These are phyloP conservation scores for Colletotrichum plurivorum DNA, from an alignment of 2,329 filamentous ascomycete species.

Conservation along the genomic window DNA sequence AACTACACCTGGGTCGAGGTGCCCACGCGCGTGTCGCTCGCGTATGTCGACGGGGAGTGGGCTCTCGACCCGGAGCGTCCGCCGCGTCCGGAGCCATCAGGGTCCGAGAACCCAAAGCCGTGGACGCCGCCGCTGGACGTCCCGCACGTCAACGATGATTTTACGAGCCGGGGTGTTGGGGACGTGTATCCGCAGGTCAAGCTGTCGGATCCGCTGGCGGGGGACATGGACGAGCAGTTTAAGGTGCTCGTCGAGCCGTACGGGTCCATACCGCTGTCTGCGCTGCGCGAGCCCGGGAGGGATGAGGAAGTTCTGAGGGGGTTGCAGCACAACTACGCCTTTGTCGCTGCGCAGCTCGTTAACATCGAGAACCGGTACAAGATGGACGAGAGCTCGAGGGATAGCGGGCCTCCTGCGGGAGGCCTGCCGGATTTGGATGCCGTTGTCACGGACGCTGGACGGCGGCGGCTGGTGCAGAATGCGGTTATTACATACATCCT, in stretches of 20 bases:
- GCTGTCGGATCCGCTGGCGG: no score
- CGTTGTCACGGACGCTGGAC: background rate
- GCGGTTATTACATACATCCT: background rate
- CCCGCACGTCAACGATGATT: background rate
- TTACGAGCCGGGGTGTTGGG: background rate
- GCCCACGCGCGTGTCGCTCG: background rate
- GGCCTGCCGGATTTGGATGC: background rate
- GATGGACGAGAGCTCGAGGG: background rate
- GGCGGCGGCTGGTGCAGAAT: slow-evolving; percentile 1
- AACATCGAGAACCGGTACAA: slow-evolving; percentile 11
- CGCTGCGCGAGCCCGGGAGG: background rate
- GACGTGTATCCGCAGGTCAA: background rate
- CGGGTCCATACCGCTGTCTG: background rate
- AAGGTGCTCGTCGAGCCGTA: background rate
- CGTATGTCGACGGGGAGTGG: background rate
- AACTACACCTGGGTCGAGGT: slow-evolving; percentile 13
- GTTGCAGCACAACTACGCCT: background rate
- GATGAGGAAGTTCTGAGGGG: background rate
- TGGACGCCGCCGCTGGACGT: background rate
- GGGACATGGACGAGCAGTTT: no score
- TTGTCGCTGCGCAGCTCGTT: slow-evolving; percentile 4
- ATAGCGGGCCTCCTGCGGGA: background rate
- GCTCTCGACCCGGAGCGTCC: background rate
- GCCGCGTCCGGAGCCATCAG: background rate
- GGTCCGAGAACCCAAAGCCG: background rate